Conservation (phyloP, 345 rosid genomes). For the Microcos paniculata region DNA sequence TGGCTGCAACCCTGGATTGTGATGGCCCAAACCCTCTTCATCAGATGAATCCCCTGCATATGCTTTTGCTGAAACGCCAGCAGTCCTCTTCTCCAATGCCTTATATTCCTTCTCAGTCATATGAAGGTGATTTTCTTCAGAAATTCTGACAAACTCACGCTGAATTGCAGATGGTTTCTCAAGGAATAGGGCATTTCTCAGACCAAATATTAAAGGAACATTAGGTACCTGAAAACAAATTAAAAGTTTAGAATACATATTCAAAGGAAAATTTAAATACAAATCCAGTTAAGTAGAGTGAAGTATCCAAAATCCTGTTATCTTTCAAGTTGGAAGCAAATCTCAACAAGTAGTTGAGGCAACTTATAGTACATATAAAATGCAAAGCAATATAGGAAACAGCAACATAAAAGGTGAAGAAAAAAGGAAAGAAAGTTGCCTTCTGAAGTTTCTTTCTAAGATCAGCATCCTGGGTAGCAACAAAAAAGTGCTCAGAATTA, state of each 20-base stretch:
- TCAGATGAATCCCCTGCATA: constrained; percentile 23
- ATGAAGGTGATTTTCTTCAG: constrained; percentile 57
- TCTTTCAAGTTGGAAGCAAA: not conserved
- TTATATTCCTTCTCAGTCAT: constrained; percentile 50
- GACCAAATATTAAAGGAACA: constrained; percentile 74
- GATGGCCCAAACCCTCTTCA: constrained; percentile 38
- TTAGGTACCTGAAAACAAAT: constrained; percentile 57
- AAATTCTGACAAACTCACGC: constrained; percentile 49
- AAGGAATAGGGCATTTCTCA: constrained; percentile 73
- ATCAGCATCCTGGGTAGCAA: constrained; percentile 78
- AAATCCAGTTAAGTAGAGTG: not conserved
- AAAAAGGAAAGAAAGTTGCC: not conserved
- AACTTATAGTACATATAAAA: not conserved
- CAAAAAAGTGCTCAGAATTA: constrained; percentile 75
- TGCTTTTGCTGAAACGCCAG: constrained; percentile 28
- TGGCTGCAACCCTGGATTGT: constrained; percentile 22
- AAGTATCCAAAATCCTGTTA: not conserved
- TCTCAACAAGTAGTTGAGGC: not conserved
- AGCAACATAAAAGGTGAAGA: not conserved
- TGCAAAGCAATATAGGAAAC: not conserved
- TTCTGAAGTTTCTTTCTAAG: constrained; percentile 61
- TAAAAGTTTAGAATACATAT: not conserved
- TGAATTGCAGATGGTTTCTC: constrained; percentile 81
- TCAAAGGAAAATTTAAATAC: not conserved
- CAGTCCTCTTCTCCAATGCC: constrained; percentile 43